phyloP scores from a whole-genome alignment of 805 yeast species.

The Alloascoidea hylecoeti region DNA sequence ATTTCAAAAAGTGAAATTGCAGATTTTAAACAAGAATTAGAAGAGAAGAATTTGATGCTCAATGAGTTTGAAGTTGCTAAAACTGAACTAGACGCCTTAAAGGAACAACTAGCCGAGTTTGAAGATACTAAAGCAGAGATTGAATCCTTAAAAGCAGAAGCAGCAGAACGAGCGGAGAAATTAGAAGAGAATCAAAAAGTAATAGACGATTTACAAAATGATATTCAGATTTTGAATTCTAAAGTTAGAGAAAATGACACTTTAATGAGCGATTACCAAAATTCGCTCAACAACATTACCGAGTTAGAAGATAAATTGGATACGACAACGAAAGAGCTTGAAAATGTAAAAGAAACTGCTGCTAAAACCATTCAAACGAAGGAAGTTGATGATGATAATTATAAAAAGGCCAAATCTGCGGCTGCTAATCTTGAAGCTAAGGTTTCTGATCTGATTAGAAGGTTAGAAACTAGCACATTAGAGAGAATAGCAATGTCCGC shows the following conservation, averaged over 20 bases:
- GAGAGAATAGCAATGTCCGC: neutral
- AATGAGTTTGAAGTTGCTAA: constrained; percentile 16
- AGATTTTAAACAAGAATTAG: neutral
- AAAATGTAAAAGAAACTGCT: too few relatives aligned
- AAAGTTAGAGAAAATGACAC: too few relatives aligned
- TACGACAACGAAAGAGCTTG: too few relatives aligned
- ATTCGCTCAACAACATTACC: too few relatives aligned
- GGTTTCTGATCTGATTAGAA: too few relatives aligned
- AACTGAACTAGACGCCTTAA: constrained; percentile 10
- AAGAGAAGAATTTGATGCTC: constrained; percentile 10
- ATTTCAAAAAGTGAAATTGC: constrained; percentile 2
- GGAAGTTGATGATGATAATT: too few relatives aligned
- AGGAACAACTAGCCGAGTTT: constrained; percentile 11
- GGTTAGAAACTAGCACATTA: too few relatives aligned
- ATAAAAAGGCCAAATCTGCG: too few relatives aligned
- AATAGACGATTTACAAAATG: constrained; percentile 5
- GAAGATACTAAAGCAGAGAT: constrained; percentile 7
- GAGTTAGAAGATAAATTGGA: too few relatives aligned
- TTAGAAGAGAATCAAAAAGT: constrained; percentile 8
- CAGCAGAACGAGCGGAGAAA: constrained; percentile 5
- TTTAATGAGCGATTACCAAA: too few relatives aligned
- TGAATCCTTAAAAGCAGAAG: constrained; percentile 7
- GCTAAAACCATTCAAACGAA: too few relatives aligned
- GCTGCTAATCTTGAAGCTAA: too few relatives aligned
- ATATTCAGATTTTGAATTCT: constrained; percentile 2